Evolutionary conservation across 495 filamentous ascomycete genomes (phyloP).

Genomic region (Entonaema liquescens): DNA sequence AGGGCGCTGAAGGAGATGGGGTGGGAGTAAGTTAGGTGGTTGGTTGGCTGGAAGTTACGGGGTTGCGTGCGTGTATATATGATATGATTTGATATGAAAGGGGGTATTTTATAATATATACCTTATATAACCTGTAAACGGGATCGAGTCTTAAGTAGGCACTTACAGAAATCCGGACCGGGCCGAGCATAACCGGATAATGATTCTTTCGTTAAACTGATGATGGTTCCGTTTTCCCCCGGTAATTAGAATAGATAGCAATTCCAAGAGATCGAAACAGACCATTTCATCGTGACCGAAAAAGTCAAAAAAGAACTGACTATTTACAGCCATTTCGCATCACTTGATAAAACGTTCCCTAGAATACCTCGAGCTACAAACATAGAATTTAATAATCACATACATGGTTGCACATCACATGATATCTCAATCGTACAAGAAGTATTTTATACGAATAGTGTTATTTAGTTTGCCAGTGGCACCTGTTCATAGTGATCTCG

Average conservation of each 20-base stretch:
- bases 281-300: not conserved
- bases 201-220: not conserved
- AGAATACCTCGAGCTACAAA: not conserved
- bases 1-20: constrained; percentile 61
- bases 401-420: not conserved
- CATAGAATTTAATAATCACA: not conserved
- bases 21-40: constrained; percentile 37
- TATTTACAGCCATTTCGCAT: not conserved
- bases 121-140: too few relatives aligned
- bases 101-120: not conserved
- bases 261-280: not conserved
- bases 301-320: not conserved
- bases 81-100: too few relatives aligned
- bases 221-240: too few relatives aligned
- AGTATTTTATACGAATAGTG: not conserved
- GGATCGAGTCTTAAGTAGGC: too few relatives aligned
- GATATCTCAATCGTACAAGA: not conserved
- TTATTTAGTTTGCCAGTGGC: not conserved
- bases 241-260: too few relatives aligned
- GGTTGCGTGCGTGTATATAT: not conserved
- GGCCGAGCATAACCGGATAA: too few relatives aligned
- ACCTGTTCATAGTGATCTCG: not conserved
- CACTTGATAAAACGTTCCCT: not conserved
- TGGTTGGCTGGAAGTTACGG: not conserved
- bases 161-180: too few relatives aligned